These are phyloP conservation scores for Talaromyces sp. DNA, from an alignment of 2,329 filamentous ascomycete genomes.

Conservation along the genomic window DNA sequence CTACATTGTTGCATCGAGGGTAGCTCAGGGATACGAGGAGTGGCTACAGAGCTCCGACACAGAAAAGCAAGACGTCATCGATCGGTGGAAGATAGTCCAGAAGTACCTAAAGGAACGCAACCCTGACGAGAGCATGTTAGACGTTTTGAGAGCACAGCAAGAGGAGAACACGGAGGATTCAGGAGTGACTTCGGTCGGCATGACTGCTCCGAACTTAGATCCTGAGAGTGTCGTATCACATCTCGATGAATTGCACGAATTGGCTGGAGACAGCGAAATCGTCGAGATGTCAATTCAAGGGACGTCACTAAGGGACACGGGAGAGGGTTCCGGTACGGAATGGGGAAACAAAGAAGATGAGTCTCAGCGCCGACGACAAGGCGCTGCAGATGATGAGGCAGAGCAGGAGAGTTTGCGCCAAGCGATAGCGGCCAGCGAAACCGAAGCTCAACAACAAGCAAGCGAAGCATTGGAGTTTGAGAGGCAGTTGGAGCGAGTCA, in stretches of 20 bases:
- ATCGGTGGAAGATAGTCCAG: not conserved
- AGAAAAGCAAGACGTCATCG: slow-evolving; percentile 6
- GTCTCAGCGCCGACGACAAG: not conserved
- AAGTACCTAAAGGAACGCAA: not conserved
- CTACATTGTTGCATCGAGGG: slow-evolving; percentile 73
- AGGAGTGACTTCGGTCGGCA: not conserved
- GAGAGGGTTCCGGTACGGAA: not conserved
- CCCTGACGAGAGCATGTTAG: not conserved
- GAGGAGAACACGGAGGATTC: not conserved
- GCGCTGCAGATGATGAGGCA: not conserved
- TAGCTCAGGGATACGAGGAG: slow-evolving; percentile 58
- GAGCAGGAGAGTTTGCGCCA: not conserved
- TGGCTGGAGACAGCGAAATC: not conserved
- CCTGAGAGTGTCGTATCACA: not conserved
- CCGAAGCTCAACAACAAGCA: slow-evolving; percentile 4
- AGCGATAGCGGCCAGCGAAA: not conserved
- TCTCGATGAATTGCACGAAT: not conserved
- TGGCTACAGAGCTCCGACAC: slow-evolving; percentile 3
- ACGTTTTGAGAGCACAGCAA: not conserved
- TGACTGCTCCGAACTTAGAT: not conserved
- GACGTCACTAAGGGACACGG: not conserved
- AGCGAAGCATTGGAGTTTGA: not conserved
- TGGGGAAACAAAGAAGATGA: not conserved
- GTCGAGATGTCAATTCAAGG: not conserved
- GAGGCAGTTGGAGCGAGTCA: not conserved